Conservation (phyloP, 495 filamentous ascomycete species). For the Trichocladium uniseriatum region DNA sequence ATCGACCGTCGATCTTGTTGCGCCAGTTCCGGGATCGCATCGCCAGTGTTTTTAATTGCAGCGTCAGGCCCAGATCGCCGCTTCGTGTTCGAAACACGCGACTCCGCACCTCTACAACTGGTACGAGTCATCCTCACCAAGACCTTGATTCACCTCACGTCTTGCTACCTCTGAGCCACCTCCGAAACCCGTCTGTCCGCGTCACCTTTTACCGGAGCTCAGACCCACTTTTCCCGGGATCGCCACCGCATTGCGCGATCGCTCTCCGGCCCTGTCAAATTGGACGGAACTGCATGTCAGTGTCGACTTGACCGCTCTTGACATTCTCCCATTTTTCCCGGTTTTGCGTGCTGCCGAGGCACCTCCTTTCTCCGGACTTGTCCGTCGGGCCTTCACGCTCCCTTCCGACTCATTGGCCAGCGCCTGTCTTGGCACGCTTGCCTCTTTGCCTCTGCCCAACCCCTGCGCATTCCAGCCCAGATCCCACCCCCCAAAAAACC, state of each 20-base stretch:
- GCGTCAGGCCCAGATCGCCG: not conserved
- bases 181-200: slow-evolving; percentile 6
- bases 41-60: slow-evolving; percentile 7
- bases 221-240: slow-evolving; percentile 12
- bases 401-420: slow-evolving; percentile 13
- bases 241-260: slow-evolving; percentile 8
- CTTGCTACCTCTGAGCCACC: slow-evolving; percentile 7
- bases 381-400: slow-evolving; percentile 11
- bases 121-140: slow-evolving; percentile 4
- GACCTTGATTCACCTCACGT: slow-evolving; percentile 6
- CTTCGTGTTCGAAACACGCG: not conserved
- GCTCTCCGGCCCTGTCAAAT: not conserved
- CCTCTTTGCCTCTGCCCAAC: slow-evolving; percentile 2
- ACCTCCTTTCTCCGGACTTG: slow-evolving; percentile 15
- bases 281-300: too few species aligned
- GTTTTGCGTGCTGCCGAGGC: not conserved
- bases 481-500: slow-evolving; percentile 12
- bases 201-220: not conserved
- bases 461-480: slow-evolving; percentile 20
- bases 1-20: slow-evolving; percentile 9
- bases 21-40: slow-evolving; percentile 1
- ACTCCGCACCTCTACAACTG: not conserved
- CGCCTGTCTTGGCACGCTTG: not conserved
- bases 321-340: not conserved
- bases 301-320: too few species aligned